These are phyloP conservation scores for Crinitomyces ghanaensis DNA, from an alignment of 805 yeast species.

Conservation along the genomic window DNA sequence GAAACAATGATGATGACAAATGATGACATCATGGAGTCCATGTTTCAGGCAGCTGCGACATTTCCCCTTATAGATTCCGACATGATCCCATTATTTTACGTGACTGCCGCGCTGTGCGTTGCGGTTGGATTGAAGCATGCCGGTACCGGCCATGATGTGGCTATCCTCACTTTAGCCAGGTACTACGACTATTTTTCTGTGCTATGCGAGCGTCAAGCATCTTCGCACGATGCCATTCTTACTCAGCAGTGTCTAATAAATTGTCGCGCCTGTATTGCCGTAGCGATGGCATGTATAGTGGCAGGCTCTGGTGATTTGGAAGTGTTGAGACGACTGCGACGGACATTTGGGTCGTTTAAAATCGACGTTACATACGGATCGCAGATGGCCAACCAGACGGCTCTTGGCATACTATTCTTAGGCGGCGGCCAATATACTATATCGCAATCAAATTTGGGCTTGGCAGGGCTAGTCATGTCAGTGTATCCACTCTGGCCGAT, in stretches of 20 bases:
- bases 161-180: conserved; percentile 43
- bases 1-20: no score
- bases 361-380: conserved; percentile 45
- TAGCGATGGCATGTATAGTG: conserved; percentile 64
- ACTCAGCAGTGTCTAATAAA: conserved; percentile 43
- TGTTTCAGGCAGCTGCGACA: conserved; percentile 1
- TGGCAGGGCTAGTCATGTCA: conserved; percentile 61
- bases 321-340: conserved; percentile 59
- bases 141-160: conserved; percentile 46
- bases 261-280: conserved; percentile 46
- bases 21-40: conserved; percentile 8
- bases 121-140: conserved; percentile 70
- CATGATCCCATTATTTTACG: conserved; percentile 48
- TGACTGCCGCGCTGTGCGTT: conserved; percentile 63
- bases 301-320: conserved; percentile 88
- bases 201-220: conserved; percentile 32
- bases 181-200: conserved; percentile 43
- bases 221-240: conserved; percentile 46
- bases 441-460: conserved; percentile 45
- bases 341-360: conserved; percentile 44
- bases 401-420: conserved; percentile 76
- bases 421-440: conserved; percentile 92
- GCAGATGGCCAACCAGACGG: conserved; percentile 66
- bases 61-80: conserved; percentile 48
- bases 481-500: conserved; percentile 64